phyloP scores from a whole-genome alignment of 225 moss, liverwort and hornwort genomes.

The Anthoceros angustus region DNA sequence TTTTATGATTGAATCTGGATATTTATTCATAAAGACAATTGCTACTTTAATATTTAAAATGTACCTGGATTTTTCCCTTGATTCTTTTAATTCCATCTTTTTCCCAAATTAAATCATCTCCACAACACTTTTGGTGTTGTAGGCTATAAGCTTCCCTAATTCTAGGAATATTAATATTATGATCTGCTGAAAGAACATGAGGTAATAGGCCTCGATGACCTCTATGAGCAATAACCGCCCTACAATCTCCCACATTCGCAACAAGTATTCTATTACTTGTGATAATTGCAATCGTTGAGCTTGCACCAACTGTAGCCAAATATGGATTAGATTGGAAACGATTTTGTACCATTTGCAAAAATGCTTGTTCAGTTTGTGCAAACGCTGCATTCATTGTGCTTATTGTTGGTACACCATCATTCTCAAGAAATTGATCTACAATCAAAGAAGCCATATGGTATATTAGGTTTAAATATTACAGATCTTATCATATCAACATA shows the following conservation, averaged over 20 bases:
- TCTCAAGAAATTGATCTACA: neutral
- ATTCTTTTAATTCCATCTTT: too few species aligned
- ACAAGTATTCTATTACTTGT: neutral
- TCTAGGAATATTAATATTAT: neutral
- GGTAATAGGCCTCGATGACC: neutral
- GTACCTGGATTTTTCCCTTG: neutral
- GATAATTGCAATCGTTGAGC: neutral
- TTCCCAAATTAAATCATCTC: too few species aligned
- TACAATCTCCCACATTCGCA: slow-evolving; percentile 3
- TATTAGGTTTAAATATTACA: neutral
- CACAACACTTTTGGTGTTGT: neutral
- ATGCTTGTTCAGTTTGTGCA: neutral
- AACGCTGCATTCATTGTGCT: neutral
- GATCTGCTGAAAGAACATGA: neutral
- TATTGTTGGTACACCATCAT: neutral
- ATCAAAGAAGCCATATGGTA: neutral
- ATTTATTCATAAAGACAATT: neutral
- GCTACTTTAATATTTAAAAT: neutral
- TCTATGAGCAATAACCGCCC: neutral
- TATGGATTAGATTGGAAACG: neutral
- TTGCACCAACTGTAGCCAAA: slow-evolving; percentile 3
- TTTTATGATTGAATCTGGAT: neutral
- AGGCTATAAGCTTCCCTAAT: neutral
- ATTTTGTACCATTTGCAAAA: neutral
- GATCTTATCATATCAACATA: neutral